Evolutionary conservation across 129 eudicot species (phyloP), one percentile per base, ranked within the genome.

Genomic region (Tanacetum coccineum): DNA sequence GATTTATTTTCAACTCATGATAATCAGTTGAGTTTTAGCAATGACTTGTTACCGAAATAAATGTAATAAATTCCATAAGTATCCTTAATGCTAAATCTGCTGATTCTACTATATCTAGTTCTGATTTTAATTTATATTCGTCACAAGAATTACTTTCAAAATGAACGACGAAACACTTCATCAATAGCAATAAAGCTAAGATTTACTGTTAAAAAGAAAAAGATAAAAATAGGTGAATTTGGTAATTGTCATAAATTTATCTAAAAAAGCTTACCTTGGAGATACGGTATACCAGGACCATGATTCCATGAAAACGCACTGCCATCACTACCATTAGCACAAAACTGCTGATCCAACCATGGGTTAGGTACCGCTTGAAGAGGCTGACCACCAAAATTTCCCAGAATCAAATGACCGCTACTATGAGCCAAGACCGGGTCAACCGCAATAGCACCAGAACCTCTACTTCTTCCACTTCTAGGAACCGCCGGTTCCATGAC

Each of bases 261-360:
- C 69, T 47, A 26, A 44, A 13, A 32, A 65, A 2, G 10, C 42
- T 48, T 85, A 93, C 98, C 96, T 49, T 80, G 95, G 51, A 81
- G 58, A 72, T 82, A 93, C 9, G 84, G 85, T 72, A 86, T 32
- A 59, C 70, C 60, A 3, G 87, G 86, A 53, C 86, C 78, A 64
- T 79, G 95, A 63, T 83, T 85, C 96, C 96, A 92, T 15, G 82
- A 42, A 59, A 81, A 76, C 50, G 79, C 64, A 67, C 81, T 74
- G 17, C 53, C 58, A 59, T 82, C 94, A 68, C 87, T 71, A 65
- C 79, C 73, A 74, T 75, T 75, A 32, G 74, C 80, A 45, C 70
- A 62, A 76, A 76, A 76, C 19, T 77, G 95, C 71, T 79, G 83
- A 46, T 86, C 87, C 76, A 81, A 62, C 98, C 96, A 92, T 56